A percentile compares a stretch with the other conserved stretches of the same genome.
These are phyloP conservation scores for Styphnolobium japonicum DNA, from an alignment of 306 rosid species.

Conservation along the genomic window DNA sequence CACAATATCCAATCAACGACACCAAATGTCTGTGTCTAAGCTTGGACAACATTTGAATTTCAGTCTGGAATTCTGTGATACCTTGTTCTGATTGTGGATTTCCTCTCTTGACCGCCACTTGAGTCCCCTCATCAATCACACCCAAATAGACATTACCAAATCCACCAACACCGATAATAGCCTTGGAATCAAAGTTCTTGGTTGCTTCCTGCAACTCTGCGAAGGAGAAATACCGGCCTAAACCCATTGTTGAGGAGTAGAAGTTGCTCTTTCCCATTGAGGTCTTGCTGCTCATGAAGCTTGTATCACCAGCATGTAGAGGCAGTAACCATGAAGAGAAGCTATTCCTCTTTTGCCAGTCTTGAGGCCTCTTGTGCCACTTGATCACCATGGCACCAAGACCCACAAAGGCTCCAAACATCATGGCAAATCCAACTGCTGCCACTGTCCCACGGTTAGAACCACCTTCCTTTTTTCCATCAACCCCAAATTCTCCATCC, in stretches of 20 bases:
- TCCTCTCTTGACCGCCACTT: constrained; percentile 63
- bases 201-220: constrained; percentile 59
- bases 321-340: constrained; percentile 72
- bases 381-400: constrained; percentile 65
- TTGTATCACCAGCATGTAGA: constrained; percentile 51
- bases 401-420: constrained; percentile 63
- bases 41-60: constrained; percentile 62
- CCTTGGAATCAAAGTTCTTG: constrained; percentile 50
- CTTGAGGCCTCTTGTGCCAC: constrained; percentile 71
- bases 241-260: constrained; percentile 47
- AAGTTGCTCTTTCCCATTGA: constrained; percentile 50
- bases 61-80: constrained; percentile 56
- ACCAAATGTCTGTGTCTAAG: constrained; percentile 63
- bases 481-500: constrained; percentile 60
- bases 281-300: constrained; percentile 49
- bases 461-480: constrained; percentile 28
- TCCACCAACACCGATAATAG: constrained; percentile 62
- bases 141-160: constrained; percentile 60
- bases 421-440: constrained; percentile 58
- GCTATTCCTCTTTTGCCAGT: constrained; percentile 64
- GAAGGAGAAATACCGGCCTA: constrained; percentile 51
- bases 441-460: constrained; percentile 46
- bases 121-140: constrained; percentile 52
- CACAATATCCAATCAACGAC: constrained; percentile 61
- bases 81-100: constrained; percentile 75